These are phyloP conservation scores for Monosporozyma siamensis DNA, from an alignment of 805 yeast genomes.

Conservation along the genomic window DNA sequence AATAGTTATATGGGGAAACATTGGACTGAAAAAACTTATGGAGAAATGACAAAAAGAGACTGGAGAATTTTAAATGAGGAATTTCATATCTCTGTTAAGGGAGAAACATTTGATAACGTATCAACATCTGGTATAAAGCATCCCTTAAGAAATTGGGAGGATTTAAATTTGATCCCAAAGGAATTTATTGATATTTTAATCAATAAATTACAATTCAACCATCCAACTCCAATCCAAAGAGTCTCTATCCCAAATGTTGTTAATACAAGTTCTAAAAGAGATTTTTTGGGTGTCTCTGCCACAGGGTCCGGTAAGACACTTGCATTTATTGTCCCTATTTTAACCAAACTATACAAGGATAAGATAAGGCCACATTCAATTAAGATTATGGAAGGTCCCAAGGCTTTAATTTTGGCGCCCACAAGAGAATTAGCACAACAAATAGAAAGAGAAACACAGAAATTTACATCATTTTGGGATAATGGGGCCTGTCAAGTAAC, in stretches of 20 bases:
- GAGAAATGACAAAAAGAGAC: constrained; percentile 68
- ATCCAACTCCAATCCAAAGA: constrained; percentile 88
- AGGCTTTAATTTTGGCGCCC: constrained; percentile 74
- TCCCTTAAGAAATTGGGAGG: constrained; percentile 73
- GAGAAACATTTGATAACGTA: constrained; percentile 12
- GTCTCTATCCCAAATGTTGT: constrained; percentile 66
- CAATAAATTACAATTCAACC: constrained; percentile 37
- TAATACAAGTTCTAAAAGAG: constrained; percentile 29
- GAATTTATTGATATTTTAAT: constrained; percentile 33
- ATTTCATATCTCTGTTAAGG: constrained; percentile 51
- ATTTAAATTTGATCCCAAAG: constrained; percentile 40
- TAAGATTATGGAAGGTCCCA: constrained; percentile 51
- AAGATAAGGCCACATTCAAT: constrained; percentile 40
- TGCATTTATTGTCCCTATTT: constrained; percentile 67
- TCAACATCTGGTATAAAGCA: constrained; percentile 13
- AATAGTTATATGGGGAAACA: constrained; percentile 23
- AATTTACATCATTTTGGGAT: constrained; percentile 34
- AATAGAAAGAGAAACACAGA: constrained; percentile 57
- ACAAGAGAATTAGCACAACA: constrained; percentile 92
- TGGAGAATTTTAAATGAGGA: constrained; percentile 87
- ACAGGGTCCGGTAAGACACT: constrained; percentile 96
- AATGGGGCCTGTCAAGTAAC: constrained; percentile 31
- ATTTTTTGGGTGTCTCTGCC: constrained; percentile 65
- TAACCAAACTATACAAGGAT: constrained; percentile 42
- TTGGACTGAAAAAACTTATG: constrained; percentile 63